Percentiles rank a stretch among this genome's conserved stretches.
These are phyloP conservation scores for Cytospora mali DNA, from an alignment of 2,329 filamentous ascomycete genomes.

Conservation along the genomic window DNA sequence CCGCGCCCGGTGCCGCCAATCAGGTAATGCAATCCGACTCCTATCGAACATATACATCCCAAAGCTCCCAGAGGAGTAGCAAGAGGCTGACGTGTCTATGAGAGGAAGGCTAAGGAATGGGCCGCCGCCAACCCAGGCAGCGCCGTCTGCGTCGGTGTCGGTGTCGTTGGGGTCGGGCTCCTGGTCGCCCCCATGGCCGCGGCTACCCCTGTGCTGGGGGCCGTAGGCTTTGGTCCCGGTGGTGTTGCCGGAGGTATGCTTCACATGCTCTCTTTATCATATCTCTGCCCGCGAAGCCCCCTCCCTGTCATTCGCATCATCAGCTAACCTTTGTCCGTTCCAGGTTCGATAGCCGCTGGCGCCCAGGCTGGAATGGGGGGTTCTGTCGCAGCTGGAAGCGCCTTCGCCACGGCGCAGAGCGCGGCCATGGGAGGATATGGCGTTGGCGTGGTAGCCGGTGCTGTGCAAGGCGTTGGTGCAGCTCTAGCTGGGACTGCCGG, in stretches of 20 bases:
- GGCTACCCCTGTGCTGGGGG: conserved; percentile 20
- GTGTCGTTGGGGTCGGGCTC: background rate
- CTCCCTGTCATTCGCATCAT: background rate
- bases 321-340: background rate
- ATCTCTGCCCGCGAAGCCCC: background rate
- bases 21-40: background rate
- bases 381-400: conserved; percentile 29
- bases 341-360: conserved; percentile 31
- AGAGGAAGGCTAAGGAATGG: conserved; percentile 10
- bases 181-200: conserved; percentile 22
- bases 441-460: conserved; percentile 21
- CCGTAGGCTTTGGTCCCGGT: conserved; percentile 20
- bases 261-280: background rate
- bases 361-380: conserved; percentile 27
- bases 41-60: background rate
- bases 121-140: conserved; percentile 14
- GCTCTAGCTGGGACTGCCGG: conserved; percentile 9
- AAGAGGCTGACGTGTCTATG: background rate
- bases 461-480: conserved; percentile 24
- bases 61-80: background rate
- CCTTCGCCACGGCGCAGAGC: conserved; percentile 32
- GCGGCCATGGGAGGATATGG: conserved; percentile 33
- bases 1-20: background rate
- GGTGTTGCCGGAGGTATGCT: conserved; percentile 26
- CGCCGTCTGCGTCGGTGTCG: background rate